Evolutionary conservation across 805 yeast genomes (phyloP), one percentile per base, ranked within the genome.

Genomic region (Nakazawaea ishiwadae): DNA sequence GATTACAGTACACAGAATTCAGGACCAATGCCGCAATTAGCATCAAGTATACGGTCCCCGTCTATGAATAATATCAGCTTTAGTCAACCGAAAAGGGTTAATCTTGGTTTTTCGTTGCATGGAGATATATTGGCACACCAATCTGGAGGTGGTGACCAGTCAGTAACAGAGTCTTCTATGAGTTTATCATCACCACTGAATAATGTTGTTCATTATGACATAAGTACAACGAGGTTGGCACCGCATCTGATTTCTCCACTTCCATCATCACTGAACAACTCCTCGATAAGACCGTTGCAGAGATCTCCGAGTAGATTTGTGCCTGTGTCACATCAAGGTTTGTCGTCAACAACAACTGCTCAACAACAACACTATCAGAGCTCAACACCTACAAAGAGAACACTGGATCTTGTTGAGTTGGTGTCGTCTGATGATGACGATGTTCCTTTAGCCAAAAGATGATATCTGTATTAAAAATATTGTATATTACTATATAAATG

Each of bases 401-500:
- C 44, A 10, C 34, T 21, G 17, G 60, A 53, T 16, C 48, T 55
- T 35, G 51, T 59, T 37, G 64, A 59, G 44, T 42, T 60, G 41
- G 52, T 60, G 3, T 43, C 50, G 28, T 46, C 53, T 15, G 58
- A 51, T 35, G 58, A 50, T 16, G 60, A 56, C 17, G 42, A 44
- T 18, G 17, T 30, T 3, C 44, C 44, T 3, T 36, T 40, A 21
- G 30, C 31, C 10, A 39, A 34, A 16, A 39, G 42, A 28, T 16
- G 23, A 4, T 31, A n/a, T n/a, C n/a, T n/a, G n/a, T n/a, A n/a
- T n/a, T n/a, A n/a, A n/a, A n/a, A n/a, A n/a, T n/a, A n/a, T n/a
- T n/a, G n/a, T n/a, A n/a, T n/a, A n/a, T n/a, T n/a, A n/a, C 17
- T 23, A 26, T 35, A 79, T 64, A 48, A 82, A 80, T 0, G 95